A percentile compares a stretch with the other conserved stretches of the same genome.
Conservation (phyloP, 148 eudicot genomes). For the Vaccinium darrowii region DNA sequence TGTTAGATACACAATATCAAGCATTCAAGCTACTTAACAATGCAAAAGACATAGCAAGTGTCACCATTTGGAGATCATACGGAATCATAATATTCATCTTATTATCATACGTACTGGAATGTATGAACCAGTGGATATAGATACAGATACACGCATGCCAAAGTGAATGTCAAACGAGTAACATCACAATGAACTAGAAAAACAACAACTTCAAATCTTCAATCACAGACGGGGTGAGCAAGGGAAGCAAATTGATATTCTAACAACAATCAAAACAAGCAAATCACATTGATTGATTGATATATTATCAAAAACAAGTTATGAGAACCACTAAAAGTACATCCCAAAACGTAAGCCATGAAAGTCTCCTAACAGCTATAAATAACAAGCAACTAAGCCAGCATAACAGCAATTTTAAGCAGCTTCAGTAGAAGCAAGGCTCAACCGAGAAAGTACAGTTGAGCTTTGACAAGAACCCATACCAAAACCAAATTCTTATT, state of each 20-base stretch:
- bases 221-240: not conserved
- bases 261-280: too few species aligned
- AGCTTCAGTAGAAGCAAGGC: not conserved
- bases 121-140: not conserved
- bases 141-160: not conserved
- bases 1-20: not conserved
- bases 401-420: not conserved
- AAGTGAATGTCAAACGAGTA: not conserved
- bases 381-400: not conserved
- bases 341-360: not conserved
- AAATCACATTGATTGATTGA: too few species aligned
- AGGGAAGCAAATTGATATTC: too few species aligned
- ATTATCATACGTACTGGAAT: not conserved
- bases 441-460: not conserved
- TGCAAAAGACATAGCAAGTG: not conserved
- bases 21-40: not conserved
- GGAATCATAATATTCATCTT: not conserved
- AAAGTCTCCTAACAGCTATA: not conserved
- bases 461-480: not conserved
- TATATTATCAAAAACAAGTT: too few species aligned
- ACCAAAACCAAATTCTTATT: not conserved
- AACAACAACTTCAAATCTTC: not conserved
- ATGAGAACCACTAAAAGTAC: too few species aligned
- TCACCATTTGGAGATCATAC: not conserved
- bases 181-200: not conserved